phyloP scores from a whole-genome alignment of 306 rosid genomes.

The Cicer arietinum region DNA sequence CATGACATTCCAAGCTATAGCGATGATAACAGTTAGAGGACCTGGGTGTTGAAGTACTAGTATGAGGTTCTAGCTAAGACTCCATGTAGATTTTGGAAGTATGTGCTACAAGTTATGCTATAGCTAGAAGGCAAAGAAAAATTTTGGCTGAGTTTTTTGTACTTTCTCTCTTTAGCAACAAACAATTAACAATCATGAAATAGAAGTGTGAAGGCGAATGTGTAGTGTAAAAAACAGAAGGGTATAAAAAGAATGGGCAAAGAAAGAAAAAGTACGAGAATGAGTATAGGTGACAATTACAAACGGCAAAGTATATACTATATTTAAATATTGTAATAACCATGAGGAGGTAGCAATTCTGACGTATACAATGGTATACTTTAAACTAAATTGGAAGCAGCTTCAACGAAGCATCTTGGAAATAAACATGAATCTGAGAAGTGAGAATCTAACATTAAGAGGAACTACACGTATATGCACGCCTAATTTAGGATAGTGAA shows the following conservation, averaged over 20 bases:
- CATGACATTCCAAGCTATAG: constrained; percentile 35
- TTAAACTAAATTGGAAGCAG: neutral
- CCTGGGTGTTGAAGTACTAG: neutral
- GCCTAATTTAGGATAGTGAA: neutral
- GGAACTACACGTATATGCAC: constrained; percentile 1
- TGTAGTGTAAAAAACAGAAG: neutral
- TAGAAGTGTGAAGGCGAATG: neutral
- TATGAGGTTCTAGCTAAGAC: neutral
- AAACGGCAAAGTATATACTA: neutral
- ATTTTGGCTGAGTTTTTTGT: neutral
- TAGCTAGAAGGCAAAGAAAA: neutral
- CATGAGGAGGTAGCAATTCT: neutral
- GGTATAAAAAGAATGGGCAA: neutral
- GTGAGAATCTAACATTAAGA: neutral
- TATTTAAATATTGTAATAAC: neutral
- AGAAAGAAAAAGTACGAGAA: neutral
- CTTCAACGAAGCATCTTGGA: constrained; percentile 22
- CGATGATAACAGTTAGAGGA: neutral
- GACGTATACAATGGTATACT: neutral
- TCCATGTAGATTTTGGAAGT: constrained; percentile 26
- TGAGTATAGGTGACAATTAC: neutral
- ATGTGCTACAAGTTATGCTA: neutral
- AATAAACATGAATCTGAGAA: neutral
- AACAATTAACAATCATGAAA: constrained; percentile 14
- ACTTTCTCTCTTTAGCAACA: neutral